Conservation (phyloP, 1,284 basidiomycete species). For the Hemileia vastatrix region DNA sequence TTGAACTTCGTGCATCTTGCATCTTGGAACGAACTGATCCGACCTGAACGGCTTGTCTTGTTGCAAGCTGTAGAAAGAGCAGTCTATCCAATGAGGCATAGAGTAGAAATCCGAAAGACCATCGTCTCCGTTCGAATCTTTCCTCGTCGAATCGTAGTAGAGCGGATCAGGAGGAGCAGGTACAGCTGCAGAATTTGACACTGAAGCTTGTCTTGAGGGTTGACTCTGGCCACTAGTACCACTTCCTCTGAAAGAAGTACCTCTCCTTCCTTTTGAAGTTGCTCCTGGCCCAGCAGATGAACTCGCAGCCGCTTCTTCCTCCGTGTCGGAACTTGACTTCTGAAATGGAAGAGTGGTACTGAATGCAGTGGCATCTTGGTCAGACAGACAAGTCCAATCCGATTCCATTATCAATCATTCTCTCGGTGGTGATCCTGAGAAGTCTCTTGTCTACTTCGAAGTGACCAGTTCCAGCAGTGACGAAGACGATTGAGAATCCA, state of each 20-base stretch:
- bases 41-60: slow-evolving; percentile 74
- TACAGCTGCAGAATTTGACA: slow-evolving; percentile 4
- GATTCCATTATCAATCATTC: slow-evolving; percentile 92
- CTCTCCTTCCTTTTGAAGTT: neutral
- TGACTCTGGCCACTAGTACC: slow-evolving; percentile 26
- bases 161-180: slow-evolving; percentile 23
- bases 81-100: slow-evolving; percentile 56
- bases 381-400: slow-evolving; percentile 74
- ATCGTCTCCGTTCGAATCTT: slow-evolving; percentile 29
- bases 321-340: slow-evolving; percentile 28
- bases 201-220: neutral
- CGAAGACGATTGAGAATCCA: slow-evolving; percentile 69
- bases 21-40: slow-evolving; percentile 80
- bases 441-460: slow-evolving; percentile 86
- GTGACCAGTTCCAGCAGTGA: slow-evolving; percentile 90
- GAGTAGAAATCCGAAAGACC: slow-evolving; percentile 35
- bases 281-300: neutral
- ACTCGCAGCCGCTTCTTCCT: neutral
- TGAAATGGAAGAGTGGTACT: slow-evolving; percentile 48
- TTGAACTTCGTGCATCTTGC: slow-evolving; percentile 88
- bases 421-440: slow-evolving; percentile 80
- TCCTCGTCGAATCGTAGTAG: slow-evolving; percentile 30
- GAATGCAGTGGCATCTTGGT: slow-evolving; percentile 87
- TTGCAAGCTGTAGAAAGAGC: slow-evolving; percentile 72
- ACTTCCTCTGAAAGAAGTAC: neutral